Evolutionary conservation across 129 eudicot genomes (phyloP).

Genomic region (Smallanthus sonchifolius): DNA sequence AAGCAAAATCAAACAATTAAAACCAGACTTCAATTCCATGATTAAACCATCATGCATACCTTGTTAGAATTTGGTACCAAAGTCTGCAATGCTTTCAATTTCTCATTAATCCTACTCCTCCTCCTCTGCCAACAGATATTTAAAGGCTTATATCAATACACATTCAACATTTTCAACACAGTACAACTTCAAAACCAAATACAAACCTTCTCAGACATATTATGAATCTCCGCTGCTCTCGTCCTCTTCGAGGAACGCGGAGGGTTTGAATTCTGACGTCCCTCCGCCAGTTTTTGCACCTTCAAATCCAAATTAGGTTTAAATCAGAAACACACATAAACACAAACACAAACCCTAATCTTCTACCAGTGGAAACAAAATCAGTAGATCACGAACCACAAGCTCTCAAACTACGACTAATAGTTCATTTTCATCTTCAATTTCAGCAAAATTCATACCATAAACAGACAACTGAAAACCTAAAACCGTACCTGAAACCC

Average conservation of each 20-base stretch:
- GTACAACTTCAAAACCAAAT: not conserved
- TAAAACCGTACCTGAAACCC: conserved; percentile 35
- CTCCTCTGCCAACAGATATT: conserved; percentile 50
- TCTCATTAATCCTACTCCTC: conserved; percentile 87
- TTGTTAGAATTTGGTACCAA: conserved; percentile 88
- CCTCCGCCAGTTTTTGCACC: conserved; percentile 32
- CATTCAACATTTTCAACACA: not conserved
- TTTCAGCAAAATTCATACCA: conserved; percentile 10
- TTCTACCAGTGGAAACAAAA: conserved; percentile 27
- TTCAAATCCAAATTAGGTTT: conserved; percentile 7
- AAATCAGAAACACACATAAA: not conserved
- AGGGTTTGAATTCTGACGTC: conserved; percentile 31
- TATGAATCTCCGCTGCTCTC: conserved; percentile 90
- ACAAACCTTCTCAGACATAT: conserved; percentile 82
- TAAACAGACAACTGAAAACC: not conserved
- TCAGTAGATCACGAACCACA: conserved; percentile 7
- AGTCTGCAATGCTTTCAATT: conserved; percentile 91
- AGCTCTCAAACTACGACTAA: not conserved
- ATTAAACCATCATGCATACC: conserved; percentile 27
- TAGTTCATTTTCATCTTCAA: conserved; percentile 1
- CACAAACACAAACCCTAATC: conserved; percentile 1
- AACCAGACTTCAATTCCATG: not conserved
- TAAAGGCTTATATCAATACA: not conserved
- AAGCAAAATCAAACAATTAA: conserved; percentile 3
- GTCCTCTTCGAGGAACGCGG: conserved; percentile 81